phyloP scores from a whole-genome alignment of 1,284 basidiomycete genomes.

The Stygiomarasmius scandens region DNA sequence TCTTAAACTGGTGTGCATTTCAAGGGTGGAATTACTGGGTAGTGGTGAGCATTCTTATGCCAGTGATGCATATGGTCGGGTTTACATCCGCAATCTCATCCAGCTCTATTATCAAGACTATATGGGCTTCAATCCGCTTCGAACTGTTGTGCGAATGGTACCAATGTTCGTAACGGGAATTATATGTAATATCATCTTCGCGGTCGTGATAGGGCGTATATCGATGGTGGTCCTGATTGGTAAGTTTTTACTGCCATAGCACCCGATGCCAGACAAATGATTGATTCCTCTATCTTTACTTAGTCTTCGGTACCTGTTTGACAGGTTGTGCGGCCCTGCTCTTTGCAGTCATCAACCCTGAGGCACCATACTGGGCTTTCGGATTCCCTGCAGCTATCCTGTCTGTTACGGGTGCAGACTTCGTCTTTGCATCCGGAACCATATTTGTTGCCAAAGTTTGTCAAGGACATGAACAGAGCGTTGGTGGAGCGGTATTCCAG shows the following conservation, averaged over 20 bases:
- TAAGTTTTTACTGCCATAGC: neutral
- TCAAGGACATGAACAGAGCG: conserved; percentile 74
- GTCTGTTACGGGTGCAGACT: conserved; percentile 78
- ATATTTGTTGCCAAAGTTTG: conserved; percentile 79
- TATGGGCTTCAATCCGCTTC: conserved; percentile 8
- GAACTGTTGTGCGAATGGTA: conserved; percentile 11
- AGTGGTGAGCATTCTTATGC: conserved; percentile 9
- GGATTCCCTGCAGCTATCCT: conserved; percentile 80
- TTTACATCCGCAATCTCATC: neutral
- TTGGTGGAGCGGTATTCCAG: conserved; percentile 78
- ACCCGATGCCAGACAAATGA: neutral
- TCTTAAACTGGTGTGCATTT: conserved; percentile 31
- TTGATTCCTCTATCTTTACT: neutral
- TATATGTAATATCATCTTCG: conserved; percentile 13
- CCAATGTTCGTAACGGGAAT: conserved; percentile 16
- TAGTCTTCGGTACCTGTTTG: conserved; percentile 59
- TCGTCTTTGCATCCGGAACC: conserved; percentile 75
- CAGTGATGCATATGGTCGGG: neutral
- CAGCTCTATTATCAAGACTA: conserved; percentile 17
- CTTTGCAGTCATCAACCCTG: conserved; percentile 70
- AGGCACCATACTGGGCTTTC: conserved; percentile 75
- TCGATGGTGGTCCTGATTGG: conserved; percentile 12
- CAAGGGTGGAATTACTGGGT: conserved; percentile 16
- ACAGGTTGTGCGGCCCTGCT: conserved; percentile 69
- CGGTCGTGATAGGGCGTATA: conserved; percentile 7